These are phyloP conservation scores for Trapa incisa DNA, from an alignment of 345 rosid genomes.

Conservation along the genomic window DNA sequence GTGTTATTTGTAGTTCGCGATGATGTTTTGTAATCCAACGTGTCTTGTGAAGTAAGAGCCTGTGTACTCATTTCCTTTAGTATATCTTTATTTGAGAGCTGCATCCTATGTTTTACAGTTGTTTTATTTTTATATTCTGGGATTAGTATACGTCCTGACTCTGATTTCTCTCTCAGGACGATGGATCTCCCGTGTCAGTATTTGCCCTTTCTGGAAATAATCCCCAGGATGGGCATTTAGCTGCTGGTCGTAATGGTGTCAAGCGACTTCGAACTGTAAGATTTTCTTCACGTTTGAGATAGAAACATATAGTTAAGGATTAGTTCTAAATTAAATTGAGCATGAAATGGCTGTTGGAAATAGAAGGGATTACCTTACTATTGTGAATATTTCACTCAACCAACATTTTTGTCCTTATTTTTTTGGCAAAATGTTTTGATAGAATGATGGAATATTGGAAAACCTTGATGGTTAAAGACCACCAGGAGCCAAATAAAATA, in stretches of 20 bases:
- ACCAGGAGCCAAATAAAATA: no score
- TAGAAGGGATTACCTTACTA: not conserved
- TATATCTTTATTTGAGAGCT: not conserved
- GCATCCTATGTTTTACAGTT: not conserved
- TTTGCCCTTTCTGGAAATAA: constrained; percentile 67
- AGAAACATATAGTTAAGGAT: not conserved
- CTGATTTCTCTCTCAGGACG: constrained; percentile 47
- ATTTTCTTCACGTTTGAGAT: not conserved
- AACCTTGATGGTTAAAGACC: no score
- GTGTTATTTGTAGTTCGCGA: not conserved
- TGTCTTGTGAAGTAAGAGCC: not conserved
- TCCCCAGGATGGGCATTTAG: constrained; percentile 81
- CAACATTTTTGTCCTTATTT: no score
- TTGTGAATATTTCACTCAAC: no score
- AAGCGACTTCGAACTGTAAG: constrained; percentile 97
- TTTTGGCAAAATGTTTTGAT: no score
- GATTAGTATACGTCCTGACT: not conserved
- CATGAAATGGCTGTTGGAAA: not conserved
- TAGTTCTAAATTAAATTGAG: not conserved
- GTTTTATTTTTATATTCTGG: not conserved
- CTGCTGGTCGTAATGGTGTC: constrained; percentile 93
- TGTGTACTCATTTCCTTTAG: not conserved
- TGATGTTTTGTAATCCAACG: not conserved
- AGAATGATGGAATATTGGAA: no score
- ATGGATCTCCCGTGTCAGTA: constrained; percentile 86